Percentiles rank a stretch among this genome's conserved stretches.
phyloP scores from a whole-genome alignment of 371 early-diverging fungal species.

The Mucor lusitanicus region DNA sequence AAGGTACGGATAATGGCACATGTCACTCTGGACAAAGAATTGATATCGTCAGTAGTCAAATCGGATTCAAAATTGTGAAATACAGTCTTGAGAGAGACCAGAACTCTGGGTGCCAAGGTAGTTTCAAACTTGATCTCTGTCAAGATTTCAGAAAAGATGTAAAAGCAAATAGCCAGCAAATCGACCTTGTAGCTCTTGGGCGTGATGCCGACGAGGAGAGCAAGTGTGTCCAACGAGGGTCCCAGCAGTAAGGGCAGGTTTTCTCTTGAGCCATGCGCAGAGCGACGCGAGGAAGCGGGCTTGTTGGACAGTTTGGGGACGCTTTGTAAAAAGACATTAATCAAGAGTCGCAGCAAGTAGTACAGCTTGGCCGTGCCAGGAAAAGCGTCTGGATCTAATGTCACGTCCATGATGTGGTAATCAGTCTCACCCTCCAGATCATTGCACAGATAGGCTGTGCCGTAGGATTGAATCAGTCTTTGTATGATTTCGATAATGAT shows the following conservation, averaged over 20 bases:
- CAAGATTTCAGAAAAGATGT: slow-evolving; percentile 42
- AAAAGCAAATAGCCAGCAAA: slow-evolving; percentile 44
- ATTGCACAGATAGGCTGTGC: slow-evolving; percentile 37
- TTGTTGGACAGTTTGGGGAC: slow-evolving; percentile 43
- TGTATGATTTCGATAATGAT: slow-evolving; percentile 52
- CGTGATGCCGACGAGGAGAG: slow-evolving; percentile 39
- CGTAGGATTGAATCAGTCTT: slow-evolving; percentile 46
- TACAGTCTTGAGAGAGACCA: slow-evolving; percentile 45
- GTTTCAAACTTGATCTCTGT: slow-evolving; percentile 30
- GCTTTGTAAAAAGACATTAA: slow-evolving; percentile 53
- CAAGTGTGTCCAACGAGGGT: slow-evolving; percentile 46
- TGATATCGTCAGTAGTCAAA: slow-evolving; percentile 23
- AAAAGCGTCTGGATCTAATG: slow-evolving; percentile 41
- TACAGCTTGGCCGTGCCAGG: slow-evolving; percentile 52
- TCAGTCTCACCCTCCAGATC: slow-evolving; percentile 37
- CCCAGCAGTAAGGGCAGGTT: slow-evolving; percentile 30
- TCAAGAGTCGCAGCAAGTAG: slow-evolving; percentile 47
- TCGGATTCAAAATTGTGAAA: slow-evolving; percentile 38
- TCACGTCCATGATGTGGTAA: slow-evolving; percentile 29
- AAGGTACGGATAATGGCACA: slow-evolving; percentile 36
- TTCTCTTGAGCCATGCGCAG: slow-evolving; percentile 17
- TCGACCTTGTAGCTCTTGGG: slow-evolving; percentile 48
- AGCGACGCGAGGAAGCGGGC: slow-evolving; percentile 19
- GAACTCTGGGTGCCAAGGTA: slow-evolving; percentile 41
- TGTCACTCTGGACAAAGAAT: slow-evolving; percentile 33